Evolutionary conservation across 1,284 basidiomycete genomes (phyloP), one percentile per base, ranked within the genome.

Genomic region (Meira miltonrushii): DNA sequence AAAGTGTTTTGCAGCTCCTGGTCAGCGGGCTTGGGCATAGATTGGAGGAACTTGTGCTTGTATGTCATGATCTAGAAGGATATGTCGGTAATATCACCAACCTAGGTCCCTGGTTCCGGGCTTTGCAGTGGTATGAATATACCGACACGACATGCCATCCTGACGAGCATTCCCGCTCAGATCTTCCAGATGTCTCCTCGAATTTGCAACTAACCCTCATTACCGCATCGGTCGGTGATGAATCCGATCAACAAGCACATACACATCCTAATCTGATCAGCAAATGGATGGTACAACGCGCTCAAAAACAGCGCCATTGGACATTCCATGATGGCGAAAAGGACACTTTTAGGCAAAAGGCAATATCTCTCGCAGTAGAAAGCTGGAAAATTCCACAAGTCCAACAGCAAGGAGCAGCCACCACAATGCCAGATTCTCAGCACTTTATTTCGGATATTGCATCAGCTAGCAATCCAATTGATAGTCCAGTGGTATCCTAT

Each of bases 211-310:
- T 53, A 11, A 25, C 19, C 13, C 28, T 53, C 17, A 28, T 53
- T 5, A 53, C 50, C 5, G 50, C 50, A 17, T 21, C 17, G 5
- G 17, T 33, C 23, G 13, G 17, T 13, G 28, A 41, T 39, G 13
- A 17, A 12, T 9, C 17, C 9, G 9, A 44, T 44, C 37, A 8
- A 39, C 23, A 23, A 21, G 28, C 5, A 2, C 12, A n/a, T 9
- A n/a, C 46, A 21, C 50, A 53, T 25, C 50, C 50, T 17, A 53
- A 19, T 17, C 13, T 41, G 28, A 33, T 33, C 28, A 53, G 50
- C 15, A 53, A 53, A 25, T 53, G 50, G 50, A 53, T 53, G 50
- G n/a, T 53, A 41, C 6, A 53, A 28, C 17, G 50, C 6, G 50
- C 50, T 41, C 17, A 41, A 53, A 5, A 19, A 53, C 21, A 33